Conservation (phyloP, 345 rosid genomes). For the Citrus glauca region DNA sequence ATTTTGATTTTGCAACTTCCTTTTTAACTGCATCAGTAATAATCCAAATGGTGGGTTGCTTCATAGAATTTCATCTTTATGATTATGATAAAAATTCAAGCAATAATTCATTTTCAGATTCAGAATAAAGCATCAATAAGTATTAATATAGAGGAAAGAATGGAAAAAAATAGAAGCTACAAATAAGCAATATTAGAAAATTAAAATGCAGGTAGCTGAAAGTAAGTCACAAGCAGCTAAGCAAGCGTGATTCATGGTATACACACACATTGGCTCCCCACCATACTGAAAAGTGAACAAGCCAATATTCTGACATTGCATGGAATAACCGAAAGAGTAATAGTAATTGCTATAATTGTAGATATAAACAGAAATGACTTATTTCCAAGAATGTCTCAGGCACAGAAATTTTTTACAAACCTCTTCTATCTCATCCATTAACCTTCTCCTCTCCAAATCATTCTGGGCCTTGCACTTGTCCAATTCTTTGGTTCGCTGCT, state of each 20-base stretch:
- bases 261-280: neutral
- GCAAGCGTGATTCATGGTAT: neutral
- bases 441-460: neutral
- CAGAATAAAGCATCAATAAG: neutral
- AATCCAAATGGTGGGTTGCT: neutral
- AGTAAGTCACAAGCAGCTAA: neutral
- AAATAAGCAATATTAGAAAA: neutral
- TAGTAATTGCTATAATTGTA: neutral
- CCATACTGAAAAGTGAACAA: neutral
- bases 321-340: neutral
- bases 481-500: neutral
- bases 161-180: neutral
- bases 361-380: neutral
- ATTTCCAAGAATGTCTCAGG: neutral
- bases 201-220: neutral
- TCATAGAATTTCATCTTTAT: neutral
- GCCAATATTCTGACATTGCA: neutral
- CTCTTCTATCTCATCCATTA: neutral
- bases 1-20: constrained; percentile 2
- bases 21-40: constrained; percentile 20
- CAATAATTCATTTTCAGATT: neutral
- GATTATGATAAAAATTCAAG: neutral
- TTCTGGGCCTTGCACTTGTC: constrained; percentile 12
- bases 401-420: neutral
- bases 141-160: neutral